Evolutionary conservation across 2,329 filamentous ascomycete genomes (phyloP), one percentile per base, ranked within the genome.

Genomic region (Grosmannia huntii): DNA sequence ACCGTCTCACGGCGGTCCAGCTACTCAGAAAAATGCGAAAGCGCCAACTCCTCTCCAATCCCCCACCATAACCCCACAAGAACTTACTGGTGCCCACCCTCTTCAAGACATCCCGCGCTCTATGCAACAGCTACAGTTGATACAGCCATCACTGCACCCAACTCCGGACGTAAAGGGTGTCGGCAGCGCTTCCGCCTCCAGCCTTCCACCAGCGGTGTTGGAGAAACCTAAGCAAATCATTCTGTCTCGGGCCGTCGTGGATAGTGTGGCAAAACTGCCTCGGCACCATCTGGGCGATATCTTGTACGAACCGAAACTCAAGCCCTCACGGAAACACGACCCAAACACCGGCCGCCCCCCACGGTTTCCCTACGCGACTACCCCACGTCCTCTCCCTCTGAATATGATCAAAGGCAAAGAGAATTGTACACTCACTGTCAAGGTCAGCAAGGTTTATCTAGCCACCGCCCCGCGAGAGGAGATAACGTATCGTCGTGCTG

Each of bases 391-490:
- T 0, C 75, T 96, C 1, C 92, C 92, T 0, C 81, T 82, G 61
- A 89, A 92, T 48, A 74, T 78, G 63, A 83, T 84, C 57, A 73
- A 86, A 62, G 84, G 81, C 51, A 88, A 89, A 60, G 86, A 91
- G 64, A 97, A 97, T 65, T 95, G 90, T 68, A 95, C 89, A 0
- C 83, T 95, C 62, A 96, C 90, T 0, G 80, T 99, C 61, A 89
- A 94, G 65, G 84, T 99, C 7, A 87, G 91, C 2, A 83, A 87
- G 31, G 82, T 87, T 53, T 90, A 94, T 65, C 75, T 99, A 9
- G 82, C 81, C 10, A 71, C 82, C 0, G 72, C 77, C 9, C 82
- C 87, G 27, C 81, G 92, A 33, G 88, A 94, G 68, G 89, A 95
- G 64, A 91, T 97, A 56, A 95, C 90, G 12, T 75, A 83, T 9